phyloP scores from a whole-genome alignment of 768 basidiomycete genomes.

The Chalciporus chontae region DNA sequence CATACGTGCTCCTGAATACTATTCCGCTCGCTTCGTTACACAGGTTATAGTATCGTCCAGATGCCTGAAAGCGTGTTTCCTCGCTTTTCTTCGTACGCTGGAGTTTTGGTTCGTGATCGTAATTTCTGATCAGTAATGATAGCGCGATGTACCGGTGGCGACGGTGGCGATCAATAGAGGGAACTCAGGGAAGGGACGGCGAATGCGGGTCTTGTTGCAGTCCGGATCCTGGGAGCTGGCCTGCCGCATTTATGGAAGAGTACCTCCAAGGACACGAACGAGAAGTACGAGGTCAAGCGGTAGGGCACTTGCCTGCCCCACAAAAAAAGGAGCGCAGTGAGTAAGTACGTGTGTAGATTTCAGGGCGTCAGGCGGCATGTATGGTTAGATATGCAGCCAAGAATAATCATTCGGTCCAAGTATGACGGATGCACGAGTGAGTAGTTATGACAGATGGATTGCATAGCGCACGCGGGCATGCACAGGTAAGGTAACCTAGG shows the following conservation, averaged over 20 bases:
- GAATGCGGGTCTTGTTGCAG: conserved; percentile 89
- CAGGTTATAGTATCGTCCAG: conserved; percentile 82
- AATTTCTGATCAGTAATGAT: neutral
- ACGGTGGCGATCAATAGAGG: conserved; percentile 97
- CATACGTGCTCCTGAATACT: too few relatives aligned
- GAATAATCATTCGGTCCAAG: too few relatives aligned
- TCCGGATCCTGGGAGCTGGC: conserved; percentile 81
- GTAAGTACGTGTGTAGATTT: too few relatives aligned
- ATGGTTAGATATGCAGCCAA: too few relatives aligned
- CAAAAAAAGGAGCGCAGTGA: too few relatives aligned
- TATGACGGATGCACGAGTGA: too few relatives aligned
- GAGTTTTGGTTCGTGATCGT: neutral
- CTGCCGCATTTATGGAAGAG: conserved; percentile 68
- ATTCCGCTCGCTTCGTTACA: conserved; percentile 97
- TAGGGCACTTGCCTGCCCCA: conserved; percentile 7
- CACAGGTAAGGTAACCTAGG: too few relatives aligned
- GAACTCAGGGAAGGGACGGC: too few relatives aligned
- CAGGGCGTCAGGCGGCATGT: too few relatives aligned
- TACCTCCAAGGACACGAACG: conserved; percentile 68
- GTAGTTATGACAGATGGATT: too few relatives aligned
- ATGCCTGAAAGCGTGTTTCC: conserved; percentile 15
- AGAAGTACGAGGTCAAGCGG: conserved; percentile 57
- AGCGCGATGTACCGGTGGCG: conserved; percentile 96
- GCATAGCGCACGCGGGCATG: too few relatives aligned
- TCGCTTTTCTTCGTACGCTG: neutral